A percentile compares a stretch with the other conserved stretches of the same genome.
phyloP scores from a whole-genome alignment of 23 red algal genomes.

The Agarophyton chilense region DNA sequence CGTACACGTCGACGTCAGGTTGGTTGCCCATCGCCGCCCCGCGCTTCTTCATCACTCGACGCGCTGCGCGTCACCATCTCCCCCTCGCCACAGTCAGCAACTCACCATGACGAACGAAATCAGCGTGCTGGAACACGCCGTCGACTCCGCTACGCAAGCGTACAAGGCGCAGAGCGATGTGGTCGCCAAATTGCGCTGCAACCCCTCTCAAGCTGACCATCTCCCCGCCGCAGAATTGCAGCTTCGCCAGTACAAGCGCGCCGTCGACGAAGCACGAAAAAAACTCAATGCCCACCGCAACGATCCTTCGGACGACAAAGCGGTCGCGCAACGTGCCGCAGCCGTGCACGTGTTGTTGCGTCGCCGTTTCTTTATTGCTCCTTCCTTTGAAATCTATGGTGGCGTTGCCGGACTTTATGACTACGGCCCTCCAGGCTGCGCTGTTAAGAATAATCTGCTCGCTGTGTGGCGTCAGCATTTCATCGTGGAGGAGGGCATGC shows the following conservation, averaged over 20 bases:
- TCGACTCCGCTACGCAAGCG: conserved; percentile 41
- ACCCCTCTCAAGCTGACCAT: not conserved
- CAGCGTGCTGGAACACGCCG: not conserved
- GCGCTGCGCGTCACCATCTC: not conserved
- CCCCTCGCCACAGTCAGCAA: not conserved
- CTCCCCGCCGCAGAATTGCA: conserved; percentile 21
- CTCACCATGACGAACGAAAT: not conserved
- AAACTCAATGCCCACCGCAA: conserved; percentile 9
- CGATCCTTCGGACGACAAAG: not conserved
- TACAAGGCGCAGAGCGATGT: conserved; percentile 37
- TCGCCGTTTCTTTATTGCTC: conserved; percentile 93
- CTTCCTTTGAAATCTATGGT: conserved; percentile 98
- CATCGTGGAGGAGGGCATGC: conserved; percentile 94
- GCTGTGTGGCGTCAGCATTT: conserved; percentile 94
- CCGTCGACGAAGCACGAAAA: conserved; percentile 35
- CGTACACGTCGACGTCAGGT: too few species aligned
- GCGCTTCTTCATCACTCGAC: too few species aligned
- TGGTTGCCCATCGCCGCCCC: too few species aligned
- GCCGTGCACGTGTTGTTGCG: conserved; percentile 69
- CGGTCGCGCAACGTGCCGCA: conserved; percentile 14
- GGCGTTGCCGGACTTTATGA: conserved; percentile 96
- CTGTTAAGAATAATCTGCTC: conserved; percentile 90
- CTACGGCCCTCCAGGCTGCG: conserved; percentile 96
- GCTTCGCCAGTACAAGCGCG: conserved; percentile 35
- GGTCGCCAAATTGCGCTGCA: conserved; percentile 36